These are phyloP conservation scores for Nigrospora osmanthi DNA, from an alignment of 2,329 filamentous ascomycete species.

Conservation along the genomic window DNA sequence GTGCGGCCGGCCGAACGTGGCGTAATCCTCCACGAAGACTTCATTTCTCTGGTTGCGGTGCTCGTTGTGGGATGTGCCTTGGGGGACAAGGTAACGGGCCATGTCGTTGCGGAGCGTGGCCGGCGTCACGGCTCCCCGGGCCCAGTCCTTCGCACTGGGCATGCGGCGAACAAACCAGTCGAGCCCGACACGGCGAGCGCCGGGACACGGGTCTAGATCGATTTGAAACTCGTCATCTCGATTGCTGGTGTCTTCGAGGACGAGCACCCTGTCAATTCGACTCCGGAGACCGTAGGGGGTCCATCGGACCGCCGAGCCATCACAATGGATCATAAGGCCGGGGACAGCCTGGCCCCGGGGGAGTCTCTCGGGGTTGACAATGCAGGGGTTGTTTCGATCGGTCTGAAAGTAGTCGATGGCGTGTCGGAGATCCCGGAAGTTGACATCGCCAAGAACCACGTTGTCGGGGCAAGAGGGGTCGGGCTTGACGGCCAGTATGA, in stretches of 20 bases:
- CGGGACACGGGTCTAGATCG: conserved; percentile 1
- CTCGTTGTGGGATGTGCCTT: not conserved
- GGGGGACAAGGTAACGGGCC: conserved; percentile 1
- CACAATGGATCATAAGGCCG: conserved; percentile 5
- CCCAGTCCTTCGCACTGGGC: not conserved
- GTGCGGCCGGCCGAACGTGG: not conserved
- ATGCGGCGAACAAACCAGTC: conserved; percentile 5
- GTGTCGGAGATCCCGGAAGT: conserved; percentile 7
- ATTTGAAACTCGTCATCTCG: not conserved
- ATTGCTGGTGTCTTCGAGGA: not conserved
- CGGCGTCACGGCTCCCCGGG: not conserved
- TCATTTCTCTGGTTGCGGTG: not conserved
- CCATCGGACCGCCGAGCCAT: conserved; percentile 2
- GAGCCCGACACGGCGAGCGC: conserved; percentile 3
- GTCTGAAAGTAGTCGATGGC: conserved; percentile 5
- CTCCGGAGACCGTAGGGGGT: not conserved
- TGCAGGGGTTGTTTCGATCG: conserved; percentile 4
- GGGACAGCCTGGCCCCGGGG: not conserved
- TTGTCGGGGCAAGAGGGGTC: not conserved
- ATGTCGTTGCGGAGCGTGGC: conserved; percentile 2
- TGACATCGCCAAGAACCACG: conserved; percentile 4
- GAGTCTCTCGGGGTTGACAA: conserved; percentile 3
- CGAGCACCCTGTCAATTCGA: not conserved
- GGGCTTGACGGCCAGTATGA: conserved; percentile 2
- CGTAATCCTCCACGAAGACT: not conserved